Evolutionary conservation across 805 yeast genomes (phyloP).

Genomic region (Candida pseudoglaebosa): DNA sequence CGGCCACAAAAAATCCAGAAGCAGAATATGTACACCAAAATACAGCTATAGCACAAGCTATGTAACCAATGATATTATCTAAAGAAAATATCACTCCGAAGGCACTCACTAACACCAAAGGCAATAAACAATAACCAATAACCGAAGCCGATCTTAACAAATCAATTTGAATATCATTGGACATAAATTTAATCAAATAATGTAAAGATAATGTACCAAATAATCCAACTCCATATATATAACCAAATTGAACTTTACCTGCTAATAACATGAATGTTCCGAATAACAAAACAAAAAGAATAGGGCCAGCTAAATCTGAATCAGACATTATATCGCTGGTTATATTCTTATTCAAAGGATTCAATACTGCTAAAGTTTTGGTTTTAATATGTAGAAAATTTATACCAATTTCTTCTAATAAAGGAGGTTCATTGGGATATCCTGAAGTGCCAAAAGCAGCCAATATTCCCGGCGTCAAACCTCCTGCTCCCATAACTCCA

Average conservation of each 20-base stretch:
- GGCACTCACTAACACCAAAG: slow-evolving; percentile 75
- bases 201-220: slow-evolving; percentile 87
- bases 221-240: slow-evolving; percentile 92
- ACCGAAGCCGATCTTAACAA: slow-evolving; percentile 80
- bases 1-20: slow-evolving; percentile 87
- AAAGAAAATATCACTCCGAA: slow-evolving; percentile 63
- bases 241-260: slow-evolving; percentile 95
- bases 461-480: slow-evolving; percentile 68
- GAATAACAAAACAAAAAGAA: slow-evolving; percentile 80
- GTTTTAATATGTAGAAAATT: slow-evolving; percentile 82
- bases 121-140: slow-evolving; percentile 89
- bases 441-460: slow-evolving; percentile 94
- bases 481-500: slow-evolving; percentile 41
- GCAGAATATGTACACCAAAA: slow-evolving; percentile 92
- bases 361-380: slow-evolving; percentile 82
- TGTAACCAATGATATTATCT: slow-evolving; percentile 73
- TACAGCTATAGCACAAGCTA: slow-evolving; percentile 62
- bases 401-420: slow-evolving; percentile 89
- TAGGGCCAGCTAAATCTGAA: slow-evolving; percentile 93
- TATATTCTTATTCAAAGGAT: slow-evolving; percentile 60
- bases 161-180: slow-evolving; percentile 54
- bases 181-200: slow-evolving; percentile 82
- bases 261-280: slow-evolving; percentile 79
- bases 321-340: slow-evolving; percentile 77
- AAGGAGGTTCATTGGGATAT: slow-evolving; percentile 91